Base-by-base conservation (phyloP, 176 grass and related monocot species). In the Triticum aestivum region DNA sequence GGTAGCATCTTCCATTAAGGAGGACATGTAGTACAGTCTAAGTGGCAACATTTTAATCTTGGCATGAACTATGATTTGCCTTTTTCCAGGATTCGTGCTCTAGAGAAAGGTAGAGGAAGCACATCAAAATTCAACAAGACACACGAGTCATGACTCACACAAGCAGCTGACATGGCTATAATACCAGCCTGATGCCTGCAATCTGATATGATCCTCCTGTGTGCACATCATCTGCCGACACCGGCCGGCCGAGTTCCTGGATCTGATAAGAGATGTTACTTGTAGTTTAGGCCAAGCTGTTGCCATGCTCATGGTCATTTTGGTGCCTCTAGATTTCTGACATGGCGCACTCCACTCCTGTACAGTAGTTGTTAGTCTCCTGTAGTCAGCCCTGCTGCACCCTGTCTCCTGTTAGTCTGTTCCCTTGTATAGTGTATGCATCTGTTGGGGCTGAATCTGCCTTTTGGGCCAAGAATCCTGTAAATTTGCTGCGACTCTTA, bases 361-460 rank as follows among this genome's bases (percentile, higher is more conserved):
- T 92, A 87, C 78, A 92, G 91, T 89, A 81, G 84, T 6, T 89
- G 47, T 78, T 86, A 78, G 78, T 41, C 45, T 78, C 74, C 26
- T 79, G 44, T 58, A 34, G 33, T 38, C 33, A 34, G 33, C 21
- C 33, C 9, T 38, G 18, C 54, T 54, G 51, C 15, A 18, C 54
- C 4, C 5, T 17, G 3, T 63, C 14, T 65, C 33, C 35, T 37
- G 54, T 21, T 59, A 21, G 18, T 20, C 5, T 59, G 54, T n/a
- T 45, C 17, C 61, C 41, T 56, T 87, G 70, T 64, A 87, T 69
- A 92, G 80, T 51, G 66, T 4, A 42, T 44, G 42, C 10, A 10
- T 73, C 63, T 77, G 70, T 54, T 45, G 41, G 78, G 81, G 34
- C 2, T 37, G 81, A 89, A 82, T 61, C 81, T 67, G 23, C 26